Evolutionary conservation across 768 basidiomycete genomes (phyloP).

Genomic region (Leccinum subtestaceum): DNA sequence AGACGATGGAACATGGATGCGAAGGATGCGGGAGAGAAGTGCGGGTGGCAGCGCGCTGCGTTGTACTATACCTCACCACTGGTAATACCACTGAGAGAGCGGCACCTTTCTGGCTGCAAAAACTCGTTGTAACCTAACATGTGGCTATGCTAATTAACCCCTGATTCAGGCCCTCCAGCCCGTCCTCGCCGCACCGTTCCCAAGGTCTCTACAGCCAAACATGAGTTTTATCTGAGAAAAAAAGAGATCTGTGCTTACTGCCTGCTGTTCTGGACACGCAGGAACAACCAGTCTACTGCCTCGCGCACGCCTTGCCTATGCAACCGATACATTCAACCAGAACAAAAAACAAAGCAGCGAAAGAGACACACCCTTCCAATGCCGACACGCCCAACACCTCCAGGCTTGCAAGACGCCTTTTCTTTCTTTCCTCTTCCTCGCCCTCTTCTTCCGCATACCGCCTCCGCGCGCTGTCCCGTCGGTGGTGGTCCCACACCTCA

Average conservation of each 20-base stretch:
- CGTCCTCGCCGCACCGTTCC: conserved; percentile 8
- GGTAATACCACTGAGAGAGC: no score
- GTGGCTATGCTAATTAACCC: conserved; percentile 18
- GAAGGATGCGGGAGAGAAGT: no score
- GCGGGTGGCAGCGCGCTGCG: no score
- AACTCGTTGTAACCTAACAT: not conserved
- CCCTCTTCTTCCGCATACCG: conserved; percentile 50
- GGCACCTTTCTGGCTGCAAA: no score
- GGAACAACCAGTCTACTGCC: conserved; percentile 92
- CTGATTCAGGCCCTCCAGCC: conserved; percentile 12
- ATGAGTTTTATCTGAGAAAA: not conserved
- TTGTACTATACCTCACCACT: no score
- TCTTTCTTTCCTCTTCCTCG: conserved; percentile 41
- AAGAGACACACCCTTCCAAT: conserved; percentile 70
- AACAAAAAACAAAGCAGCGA: not conserved
- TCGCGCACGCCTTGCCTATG: conserved; percentile 82
- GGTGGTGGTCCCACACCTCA: conserved; percentile 80
- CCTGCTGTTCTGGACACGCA: conserved; percentile 87
- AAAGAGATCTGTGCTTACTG: conserved; percentile 37
- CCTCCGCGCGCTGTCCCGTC: conserved; percentile 62
- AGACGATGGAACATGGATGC: no score
- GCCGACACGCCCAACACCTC: conserved; percentile 91
- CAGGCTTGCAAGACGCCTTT: conserved; percentile 67
- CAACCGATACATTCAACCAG: not conserved
- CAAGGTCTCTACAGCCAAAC: conserved; percentile 16